Evolutionary conservation across 2,329 filamentous ascomycete genomes (phyloP), one percentile per base, ranked within the genome.

Genomic region (Coniochaeta sp.): DNA sequence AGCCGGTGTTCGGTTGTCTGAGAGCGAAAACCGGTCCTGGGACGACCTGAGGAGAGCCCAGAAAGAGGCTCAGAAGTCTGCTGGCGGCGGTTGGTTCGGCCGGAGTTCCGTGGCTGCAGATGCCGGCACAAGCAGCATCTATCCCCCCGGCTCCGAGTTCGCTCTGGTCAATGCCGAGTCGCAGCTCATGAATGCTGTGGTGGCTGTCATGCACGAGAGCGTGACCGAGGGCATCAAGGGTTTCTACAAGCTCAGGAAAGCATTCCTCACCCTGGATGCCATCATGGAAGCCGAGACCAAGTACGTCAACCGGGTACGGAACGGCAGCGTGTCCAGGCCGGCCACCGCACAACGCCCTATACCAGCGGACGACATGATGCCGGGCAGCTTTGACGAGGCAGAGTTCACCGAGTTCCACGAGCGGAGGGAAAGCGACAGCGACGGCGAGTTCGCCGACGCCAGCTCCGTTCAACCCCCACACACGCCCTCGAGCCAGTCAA

Each of bases 161-260:
- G 86, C 90, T 1, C 79, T 98, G 4, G 90, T 91, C 62, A 85
- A 91, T 62, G 90, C 92, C 5, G 87, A 97, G 76, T 85, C 91
- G 1, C 91, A 96, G 73, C 80, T 97, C 64, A 96, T 97, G 89
- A 84, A 85, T 60, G 93, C 93, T 0, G 88, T 99, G 1, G 87
- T 97, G 0, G 91, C 87, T 0, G 90, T 98, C 17, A 77, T 98
- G 67, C 96, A 96, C 65, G 95, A 98, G 77, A 96, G 90, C 70
- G 76, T 98, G 67, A 93, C 93, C 0, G 95, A 98, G 72, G 91
- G 87, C 17, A 84, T 98, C 72, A 91, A 89, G 74, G 91, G 91
- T 6, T 98, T 98, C 69, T 96, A 96, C 71, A 96, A 95, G 74
- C 75, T 98, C 66, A 83, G 93, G 63, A 96, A 96, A 71, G 93